phyloP scores from a whole-genome alignment of 345 rosid genomes.

The Populus alba region DNA sequence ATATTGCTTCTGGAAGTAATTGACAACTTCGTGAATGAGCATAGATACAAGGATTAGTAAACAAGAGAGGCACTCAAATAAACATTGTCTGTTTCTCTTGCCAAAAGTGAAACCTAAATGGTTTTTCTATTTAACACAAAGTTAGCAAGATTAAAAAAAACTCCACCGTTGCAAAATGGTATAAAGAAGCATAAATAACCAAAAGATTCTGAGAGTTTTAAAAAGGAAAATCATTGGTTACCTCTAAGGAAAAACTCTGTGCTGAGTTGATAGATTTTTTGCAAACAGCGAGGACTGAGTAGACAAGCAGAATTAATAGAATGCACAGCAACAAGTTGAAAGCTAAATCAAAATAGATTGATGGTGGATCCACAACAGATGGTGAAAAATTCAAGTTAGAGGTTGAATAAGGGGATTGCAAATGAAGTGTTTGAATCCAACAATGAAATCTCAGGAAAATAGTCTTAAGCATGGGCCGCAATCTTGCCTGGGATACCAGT shows the following conservation, averaged over 20 bases:
- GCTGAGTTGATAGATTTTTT: not conserved
- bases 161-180: not conserved
- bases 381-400: not conserved
- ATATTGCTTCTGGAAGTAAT: not conserved
- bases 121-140: not conserved
- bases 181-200: not conserved
- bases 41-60: not conserved
- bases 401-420: not conserved
- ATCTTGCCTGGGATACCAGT: not conserved
- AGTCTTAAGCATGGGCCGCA: not conserved
- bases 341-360: not conserved
- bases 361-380: not conserved
- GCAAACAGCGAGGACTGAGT: not conserved
- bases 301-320: not conserved
- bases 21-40: not conserved
- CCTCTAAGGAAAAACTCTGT: not conserved
- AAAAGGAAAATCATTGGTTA: not conserved
- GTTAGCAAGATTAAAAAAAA: no score
- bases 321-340: not conserved
- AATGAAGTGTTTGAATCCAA: not conserved
- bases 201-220: not conserved
- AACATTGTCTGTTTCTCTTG: not conserved
- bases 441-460: constrained; percentile 1
- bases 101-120: not conserved
- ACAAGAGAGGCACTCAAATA: not conserved